phyloP scores from a whole-genome alignment of 2,329 filamentous ascomycete genomes.

The Pseudogymnoascus sp. region DNA sequence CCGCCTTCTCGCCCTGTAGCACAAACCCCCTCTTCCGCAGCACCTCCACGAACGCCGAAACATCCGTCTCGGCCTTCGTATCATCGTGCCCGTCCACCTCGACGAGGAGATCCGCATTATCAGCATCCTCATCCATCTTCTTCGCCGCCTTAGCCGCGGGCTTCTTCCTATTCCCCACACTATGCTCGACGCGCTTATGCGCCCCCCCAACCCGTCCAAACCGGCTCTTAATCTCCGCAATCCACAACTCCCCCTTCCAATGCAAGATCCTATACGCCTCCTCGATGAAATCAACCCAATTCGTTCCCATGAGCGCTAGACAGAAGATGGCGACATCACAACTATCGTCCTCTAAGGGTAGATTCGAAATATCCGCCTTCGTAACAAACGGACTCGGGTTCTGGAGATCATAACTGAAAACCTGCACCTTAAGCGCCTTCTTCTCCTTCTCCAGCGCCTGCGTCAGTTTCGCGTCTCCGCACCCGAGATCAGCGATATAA shows the following conservation, averaged over 20 bases:
- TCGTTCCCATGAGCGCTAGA: conserved; percentile 95
- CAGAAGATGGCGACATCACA: conserved; percentile 92
- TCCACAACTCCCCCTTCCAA: conserved; percentile 93
- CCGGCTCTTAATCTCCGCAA: conserved; percentile 91
- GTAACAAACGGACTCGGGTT: conserved; percentile 69
- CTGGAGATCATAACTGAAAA: conserved; percentile 83
- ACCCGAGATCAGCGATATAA: conserved; percentile 84
- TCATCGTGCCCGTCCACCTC: conserved; percentile 61
- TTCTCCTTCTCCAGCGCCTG: conserved; percentile 54
- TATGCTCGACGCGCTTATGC: conserved; percentile 50
- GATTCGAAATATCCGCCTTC: conserved; percentile 75
- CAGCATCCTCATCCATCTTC: conserved; percentile 36
- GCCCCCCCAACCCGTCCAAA: conserved; percentile 56
- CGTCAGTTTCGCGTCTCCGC: conserved; percentile 80
- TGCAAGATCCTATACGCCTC: conserved; percentile 87
- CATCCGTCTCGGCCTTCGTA: conserved; percentile 67
- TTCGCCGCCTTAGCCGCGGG: conserved; percentile 35
- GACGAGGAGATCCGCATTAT: conserved; percentile 52
- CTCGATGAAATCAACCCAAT: conserved; percentile 94
- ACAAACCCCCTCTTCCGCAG: conserved; percentile 74
- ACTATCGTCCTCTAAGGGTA: conserved; percentile 66
- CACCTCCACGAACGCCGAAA: conserved; percentile 77
- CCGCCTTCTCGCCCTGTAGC: conserved; percentile 59
- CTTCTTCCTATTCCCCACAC: conserved; percentile 61
- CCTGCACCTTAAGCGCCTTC: conserved; percentile 59